These are phyloP conservation scores for Rhodomyrtus tomentosa DNA, from an alignment of 345 rosid species.

Conservation along the genomic window DNA sequence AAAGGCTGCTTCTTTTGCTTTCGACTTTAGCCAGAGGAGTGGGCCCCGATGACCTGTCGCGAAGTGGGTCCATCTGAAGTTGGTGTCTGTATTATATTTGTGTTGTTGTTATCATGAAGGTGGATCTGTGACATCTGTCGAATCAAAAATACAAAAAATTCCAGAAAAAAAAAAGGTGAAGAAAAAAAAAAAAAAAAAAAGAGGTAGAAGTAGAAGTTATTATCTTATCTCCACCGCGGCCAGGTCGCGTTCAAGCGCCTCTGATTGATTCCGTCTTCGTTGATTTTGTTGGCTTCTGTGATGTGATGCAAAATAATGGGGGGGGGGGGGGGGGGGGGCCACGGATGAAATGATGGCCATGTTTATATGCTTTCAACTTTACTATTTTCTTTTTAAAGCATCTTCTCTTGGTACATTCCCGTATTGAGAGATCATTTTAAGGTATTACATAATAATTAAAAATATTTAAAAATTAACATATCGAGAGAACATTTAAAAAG, in stretches of 20 bases:
- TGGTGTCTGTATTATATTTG: not conserved
- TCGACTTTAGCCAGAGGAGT: not conserved
- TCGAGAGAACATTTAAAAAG: too few species aligned
- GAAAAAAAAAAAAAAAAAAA: not conserved
- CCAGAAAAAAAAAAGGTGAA: not conserved
- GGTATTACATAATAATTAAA: too few species aligned
- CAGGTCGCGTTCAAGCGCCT: not conserved
- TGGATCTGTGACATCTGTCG: not conserved
- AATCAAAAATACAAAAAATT: not conserved
- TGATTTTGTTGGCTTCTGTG: not conserved
- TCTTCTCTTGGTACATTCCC: not conserved
- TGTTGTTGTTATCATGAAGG: not conserved
- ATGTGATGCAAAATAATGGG: not conserved
- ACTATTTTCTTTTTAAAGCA: not conserved
- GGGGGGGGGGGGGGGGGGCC: too few species aligned
- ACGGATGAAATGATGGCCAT: not conserved
- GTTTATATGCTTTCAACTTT: not conserved
- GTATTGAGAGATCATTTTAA: too few species aligned
- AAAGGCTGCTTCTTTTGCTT: not conserved
- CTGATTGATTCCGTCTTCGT: not conserved
- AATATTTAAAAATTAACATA: too few species aligned
- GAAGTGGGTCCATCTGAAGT: not conserved
- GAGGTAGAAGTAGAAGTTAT: not conserved
- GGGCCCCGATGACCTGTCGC: not conserved
- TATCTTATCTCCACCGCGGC: not conserved